Evolutionary conservation across 2,329 filamentous ascomycete genomes (phyloP).

Genomic region (Ceratocystis diversiconidia): DNA sequence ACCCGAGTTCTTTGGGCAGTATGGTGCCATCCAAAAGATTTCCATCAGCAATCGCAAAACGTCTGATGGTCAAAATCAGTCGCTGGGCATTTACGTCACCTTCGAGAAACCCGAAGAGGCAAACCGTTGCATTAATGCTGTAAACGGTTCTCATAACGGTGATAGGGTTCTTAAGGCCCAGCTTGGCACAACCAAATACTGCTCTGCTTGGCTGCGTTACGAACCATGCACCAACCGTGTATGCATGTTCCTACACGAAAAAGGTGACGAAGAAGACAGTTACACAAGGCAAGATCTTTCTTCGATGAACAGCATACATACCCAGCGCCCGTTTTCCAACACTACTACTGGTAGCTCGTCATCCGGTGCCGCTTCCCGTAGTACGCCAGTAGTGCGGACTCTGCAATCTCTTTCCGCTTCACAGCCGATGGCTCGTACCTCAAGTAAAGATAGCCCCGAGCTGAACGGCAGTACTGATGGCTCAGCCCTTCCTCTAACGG

Average conservation of each 20-base stretch:
- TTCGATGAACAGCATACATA: constrained; percentile 80
- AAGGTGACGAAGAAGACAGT: constrained; percentile 94
- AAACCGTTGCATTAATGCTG: constrained; percentile 73
- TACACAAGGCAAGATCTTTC: constrained; percentile 90
- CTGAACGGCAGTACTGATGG: constrained; percentile 51
- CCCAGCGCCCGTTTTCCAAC: constrained; percentile 50
- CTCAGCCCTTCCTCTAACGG: constrained; percentile 82
- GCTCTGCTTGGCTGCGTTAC: constrained; percentile 87
- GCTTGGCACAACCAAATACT: constrained; percentile 91
- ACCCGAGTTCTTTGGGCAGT: constrained; percentile 91
- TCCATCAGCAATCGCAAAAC: constrained; percentile 93
- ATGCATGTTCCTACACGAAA: constrained; percentile 96
- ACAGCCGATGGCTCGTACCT: constrained; percentile 57
- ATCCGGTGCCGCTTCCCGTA: not conserved
- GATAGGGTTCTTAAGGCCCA: constrained; percentile 70
- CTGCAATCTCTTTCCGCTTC: constrained; percentile 26
- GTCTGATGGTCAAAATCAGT: constrained; percentile 60
- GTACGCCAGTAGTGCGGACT: constrained; percentile 2
- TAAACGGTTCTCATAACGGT: constrained; percentile 84
- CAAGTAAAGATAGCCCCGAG: constrained; percentile 64
- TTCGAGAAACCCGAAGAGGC: constrained; percentile 88
- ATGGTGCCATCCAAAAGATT: constrained; percentile 96
- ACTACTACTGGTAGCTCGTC: constrained; percentile 30
- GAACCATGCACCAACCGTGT: constrained; percentile 90
- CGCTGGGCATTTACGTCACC: constrained; percentile 95